Evolutionary conservation across 2,329 filamentous ascomycete species (phyloP), one percentile per base, ranked within the genome.

Genomic region (Nigrospora oryzae): DNA sequence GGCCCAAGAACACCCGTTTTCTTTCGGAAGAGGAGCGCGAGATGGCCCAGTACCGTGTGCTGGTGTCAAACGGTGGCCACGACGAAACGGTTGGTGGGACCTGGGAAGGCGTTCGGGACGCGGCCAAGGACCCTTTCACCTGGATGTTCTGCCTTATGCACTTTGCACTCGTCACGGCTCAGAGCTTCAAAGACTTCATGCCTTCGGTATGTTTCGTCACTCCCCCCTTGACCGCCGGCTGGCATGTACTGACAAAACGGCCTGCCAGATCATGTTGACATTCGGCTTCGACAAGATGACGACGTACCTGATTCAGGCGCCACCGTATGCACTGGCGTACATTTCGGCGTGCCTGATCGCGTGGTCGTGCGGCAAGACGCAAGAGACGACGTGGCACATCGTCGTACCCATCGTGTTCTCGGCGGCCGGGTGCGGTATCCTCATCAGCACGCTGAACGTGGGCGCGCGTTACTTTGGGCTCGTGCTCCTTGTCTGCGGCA

Each of bases 111-210:
- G 37, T 66, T 16, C 59, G 58, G 38, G 49, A 54, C 11, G 61
- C 61, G 3, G 48, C 56, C 45, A 57, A 50, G 40, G 64, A 67
- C 31, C 64, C 63, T 0, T 66, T 63, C 45, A 67, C 64, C 10
- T 66, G 63, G 64, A 55, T 59, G 50, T 67, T 67, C 52, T 62
- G 58, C 43, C 45, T 57, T 12, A 66, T 68, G 59, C 66, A 68
- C 47, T 67, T 67, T 11, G 64, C 67, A 15, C 69, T 71, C 44
- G 64, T 70, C n/a, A 61, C 68, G 2, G 67, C 67, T 5, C 54
- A 53, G 52, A 59, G 64, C 7, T 65, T 66, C 52, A 66, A 66
- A 45, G 63, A 63, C 46, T 70, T 69, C 56, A 56, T 66, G 48
- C 67, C 67, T 11, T 69, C 67, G 46, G 54, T 56, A 49, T 43